Evolutionary conservation across 139 green algal species (phyloP).

Genomic region (Bryopsis sp.): DNA sequence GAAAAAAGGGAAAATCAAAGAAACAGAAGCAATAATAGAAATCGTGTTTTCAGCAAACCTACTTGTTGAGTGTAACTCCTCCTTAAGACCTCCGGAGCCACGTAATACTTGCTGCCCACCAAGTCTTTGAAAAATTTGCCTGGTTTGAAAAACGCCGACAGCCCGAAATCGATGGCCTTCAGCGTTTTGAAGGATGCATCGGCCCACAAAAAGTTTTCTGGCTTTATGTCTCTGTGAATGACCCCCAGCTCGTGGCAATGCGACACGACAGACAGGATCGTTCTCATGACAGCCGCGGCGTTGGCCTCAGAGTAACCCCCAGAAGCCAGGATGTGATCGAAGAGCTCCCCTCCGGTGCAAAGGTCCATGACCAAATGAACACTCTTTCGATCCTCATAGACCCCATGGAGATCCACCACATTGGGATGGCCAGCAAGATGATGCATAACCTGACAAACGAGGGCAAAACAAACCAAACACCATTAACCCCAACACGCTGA

Average conservation of each 20-base stretch:
- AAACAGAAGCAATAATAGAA: too few relatives aligned
- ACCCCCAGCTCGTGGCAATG: slow-evolving; percentile 39
- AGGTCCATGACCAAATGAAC: slow-evolving; percentile 84
- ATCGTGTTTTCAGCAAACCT: too few relatives aligned
- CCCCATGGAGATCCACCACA: slow-evolving; percentile 42
- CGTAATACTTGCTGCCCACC: slow-evolving; percentile 90
- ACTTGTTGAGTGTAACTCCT: slow-evolving; percentile 32
- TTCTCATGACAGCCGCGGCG: slow-evolving; percentile 33
- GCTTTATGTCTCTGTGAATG: slow-evolving; percentile 54
- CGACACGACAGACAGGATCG: slow-evolving; percentile 59
- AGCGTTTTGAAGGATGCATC: slow-evolving; percentile 23
- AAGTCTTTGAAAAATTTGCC: slow-evolving; percentile 20
- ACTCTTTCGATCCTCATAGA: slow-evolving; percentile 66
- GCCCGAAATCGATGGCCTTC: slow-evolving; percentile 64
- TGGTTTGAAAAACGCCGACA: slow-evolving; percentile 53
- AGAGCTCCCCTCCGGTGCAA: slow-evolving; percentile 87
- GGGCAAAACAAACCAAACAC: not conserved
- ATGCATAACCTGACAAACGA: slow-evolving; percentile 21
- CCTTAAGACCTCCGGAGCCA: slow-evolving; percentile 67
- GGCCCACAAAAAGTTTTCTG: slow-evolving; percentile 51
- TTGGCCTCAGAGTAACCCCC: slow-evolving; percentile 32
- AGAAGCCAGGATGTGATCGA: slow-evolving; percentile 59
- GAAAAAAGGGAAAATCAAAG: too few relatives aligned
- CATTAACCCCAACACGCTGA: too few relatives aligned
- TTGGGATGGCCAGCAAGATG: slow-evolving; percentile 34